These are phyloP conservation scores for Serendipita sp. DNA, from an alignment of 1,284 basidiomycete species.

Conservation along the genomic window DNA sequence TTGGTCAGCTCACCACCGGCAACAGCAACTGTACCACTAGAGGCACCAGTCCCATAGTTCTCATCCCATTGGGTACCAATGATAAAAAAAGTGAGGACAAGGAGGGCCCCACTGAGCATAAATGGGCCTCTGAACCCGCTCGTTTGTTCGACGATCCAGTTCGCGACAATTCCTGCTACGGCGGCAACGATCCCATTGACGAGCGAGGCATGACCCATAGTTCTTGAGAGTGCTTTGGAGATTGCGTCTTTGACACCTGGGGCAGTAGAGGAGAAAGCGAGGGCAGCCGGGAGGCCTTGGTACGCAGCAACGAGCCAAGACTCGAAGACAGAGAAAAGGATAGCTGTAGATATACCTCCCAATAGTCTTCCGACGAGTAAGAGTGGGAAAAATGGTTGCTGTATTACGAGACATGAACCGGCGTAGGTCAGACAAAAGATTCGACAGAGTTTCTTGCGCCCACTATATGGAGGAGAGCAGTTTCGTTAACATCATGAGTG, in stretches of 20 bases:
- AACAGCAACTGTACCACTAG: conserved; percentile 19
- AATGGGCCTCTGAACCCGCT: conserved; percentile 44
- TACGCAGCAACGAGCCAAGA: conserved; percentile 57
- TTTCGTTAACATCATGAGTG: background rate
- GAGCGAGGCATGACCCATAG: conserved; percentile 56
- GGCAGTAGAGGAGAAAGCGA: background rate
- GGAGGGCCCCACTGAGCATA: conserved; percentile 41
- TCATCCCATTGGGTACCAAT: conserved; percentile 49
- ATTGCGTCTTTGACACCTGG: background rate
- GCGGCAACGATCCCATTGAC: conserved; percentile 59
- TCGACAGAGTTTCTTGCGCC: conserved; percentile 50
- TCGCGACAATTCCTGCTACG: conserved; percentile 47
- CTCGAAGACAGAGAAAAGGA: conserved; percentile 60
- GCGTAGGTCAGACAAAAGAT: conserved; percentile 53
- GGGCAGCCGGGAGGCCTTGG: conserved; percentile 34
- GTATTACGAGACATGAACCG: conserved; percentile 41
- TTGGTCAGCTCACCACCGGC: conserved; percentile 39
- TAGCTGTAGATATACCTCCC: conserved; percentile 57
- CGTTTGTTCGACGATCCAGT: conserved; percentile 38
- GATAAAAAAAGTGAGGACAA: conserved; percentile 39
- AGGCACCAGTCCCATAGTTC: conserved; percentile 43
- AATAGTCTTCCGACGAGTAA: conserved; percentile 46
- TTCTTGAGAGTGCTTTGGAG: conserved; percentile 38
- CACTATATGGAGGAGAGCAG: conserved; percentile 25
- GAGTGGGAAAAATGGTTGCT: conserved; percentile 39